Percentiles rank a stretch among this genome's conserved stretches.
Evolutionary conservation across 768 basidiomycete species (phyloP).

Genomic region (Lactarius trivialis): DNA sequence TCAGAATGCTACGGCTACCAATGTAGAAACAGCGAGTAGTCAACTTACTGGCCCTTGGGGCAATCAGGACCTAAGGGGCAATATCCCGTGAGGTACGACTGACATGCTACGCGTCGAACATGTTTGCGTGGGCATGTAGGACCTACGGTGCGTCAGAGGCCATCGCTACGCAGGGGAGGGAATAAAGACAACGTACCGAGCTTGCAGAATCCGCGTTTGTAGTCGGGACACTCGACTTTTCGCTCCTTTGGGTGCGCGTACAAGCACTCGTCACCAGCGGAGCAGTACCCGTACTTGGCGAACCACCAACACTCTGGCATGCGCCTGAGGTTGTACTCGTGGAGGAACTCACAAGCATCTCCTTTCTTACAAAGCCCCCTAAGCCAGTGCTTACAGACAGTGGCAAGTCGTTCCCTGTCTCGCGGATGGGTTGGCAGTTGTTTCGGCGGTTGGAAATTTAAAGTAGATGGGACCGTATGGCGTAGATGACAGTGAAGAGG

Average conservation of each 20-base stretch:
- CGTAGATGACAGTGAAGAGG: conserved; percentile 88
- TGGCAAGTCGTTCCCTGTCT: conserved; percentile 75
- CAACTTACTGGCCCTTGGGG: conserved; percentile 77
- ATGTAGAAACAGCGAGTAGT: neutral
- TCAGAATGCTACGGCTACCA: neutral
- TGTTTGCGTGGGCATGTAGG: conserved; percentile 89
- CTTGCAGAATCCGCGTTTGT: conserved; percentile 92
- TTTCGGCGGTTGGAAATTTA: conserved; percentile 87
- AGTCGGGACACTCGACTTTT: conserved; percentile 90
- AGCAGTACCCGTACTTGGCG: conserved; percentile 96
- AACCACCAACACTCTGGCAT: conserved; percentile 99
- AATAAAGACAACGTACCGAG: conserved; percentile 54
- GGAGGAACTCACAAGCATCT: conserved; percentile 95
- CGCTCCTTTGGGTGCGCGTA: conserved; percentile 94
- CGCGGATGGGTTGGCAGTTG: conserved; percentile 77
- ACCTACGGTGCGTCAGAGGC: conserved; percentile 40
- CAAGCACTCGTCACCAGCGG: conserved; percentile 93
- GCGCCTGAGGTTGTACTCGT: conserved; percentile 94
- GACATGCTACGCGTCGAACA: conserved; percentile 85
- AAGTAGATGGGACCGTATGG: conserved; percentile 81
- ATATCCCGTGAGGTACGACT: conserved; percentile 85
- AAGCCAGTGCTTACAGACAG: conserved; percentile 99
- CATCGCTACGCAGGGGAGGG: conserved; percentile 8
- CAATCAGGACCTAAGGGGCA: conserved; percentile 90
- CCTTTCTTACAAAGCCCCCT: conserved; percentile 98